These are phyloP conservation scores for Kuraishia molischiana DNA, from an alignment of 805 yeast genomes.

Conservation along the genomic window DNA sequence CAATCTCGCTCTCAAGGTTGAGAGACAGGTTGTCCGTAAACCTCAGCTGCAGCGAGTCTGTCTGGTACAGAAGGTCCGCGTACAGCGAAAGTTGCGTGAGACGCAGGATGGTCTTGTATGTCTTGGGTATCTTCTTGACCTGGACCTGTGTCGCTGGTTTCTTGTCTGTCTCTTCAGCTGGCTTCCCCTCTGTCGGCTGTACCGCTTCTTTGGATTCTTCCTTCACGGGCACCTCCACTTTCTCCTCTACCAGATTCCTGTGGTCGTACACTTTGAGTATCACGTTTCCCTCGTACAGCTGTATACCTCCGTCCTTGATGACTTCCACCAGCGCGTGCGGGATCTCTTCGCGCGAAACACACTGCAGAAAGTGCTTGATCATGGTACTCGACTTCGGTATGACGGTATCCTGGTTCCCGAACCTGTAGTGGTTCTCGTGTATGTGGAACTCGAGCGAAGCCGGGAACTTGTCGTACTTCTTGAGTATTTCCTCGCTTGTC, in stretches of 20 bases:
- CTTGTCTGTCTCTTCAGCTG: neutral
- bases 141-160: slow-evolving; percentile 4
- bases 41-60: slow-evolving; percentile 64
- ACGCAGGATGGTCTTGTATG: slow-evolving; percentile 65
- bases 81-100: slow-evolving; percentile 77
- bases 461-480: slow-evolving; percentile 66
- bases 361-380: slow-evolving; percentile 69
- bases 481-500: slow-evolving; percentile 61
- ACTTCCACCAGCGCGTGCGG: slow-evolving; percentile 89
- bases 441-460: slow-evolving; percentile 86
- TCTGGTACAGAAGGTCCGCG: slow-evolving; percentile 77
- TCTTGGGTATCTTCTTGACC: slow-evolving; percentile 43
- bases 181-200: neutral
- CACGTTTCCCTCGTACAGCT: slow-evolving; percentile 83
- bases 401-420: slow-evolving; percentile 82
- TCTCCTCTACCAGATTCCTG: slow-evolving; percentile 31
- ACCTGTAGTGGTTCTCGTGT: slow-evolving; percentile 83
- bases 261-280: slow-evolving; percentile 85
- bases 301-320: slow-evolving; percentile 75
- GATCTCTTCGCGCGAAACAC: slow-evolving; percentile 71
- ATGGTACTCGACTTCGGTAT: slow-evolving; percentile 74
- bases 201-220: neutral
- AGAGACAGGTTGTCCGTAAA: slow-evolving; percentile 74
- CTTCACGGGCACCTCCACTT: slow-evolving; percentile 1
- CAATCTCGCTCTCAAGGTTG: slow-evolving; percentile 80